Base-by-base conservation (phyloP, 106 monocot species). In the Acanthochlamys bracteata region DNA sequence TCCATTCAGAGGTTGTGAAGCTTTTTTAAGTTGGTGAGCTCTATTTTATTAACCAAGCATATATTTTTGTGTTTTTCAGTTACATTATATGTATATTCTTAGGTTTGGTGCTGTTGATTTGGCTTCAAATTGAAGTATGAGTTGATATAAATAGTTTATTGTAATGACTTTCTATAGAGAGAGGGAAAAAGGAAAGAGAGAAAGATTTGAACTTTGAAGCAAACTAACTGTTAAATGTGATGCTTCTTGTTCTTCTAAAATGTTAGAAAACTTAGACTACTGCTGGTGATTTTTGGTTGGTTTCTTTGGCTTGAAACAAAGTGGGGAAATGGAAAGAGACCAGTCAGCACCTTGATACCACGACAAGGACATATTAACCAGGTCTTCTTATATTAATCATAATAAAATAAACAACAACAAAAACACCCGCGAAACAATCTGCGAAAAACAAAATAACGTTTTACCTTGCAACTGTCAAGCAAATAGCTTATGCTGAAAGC, bases 241-340 rank as follows among this genome's bases (percentile, higher is more conserved):
- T 55, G 55, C 20, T 55, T 55, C 55, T 55, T 1, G 6, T 49
- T 33, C 33, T 33, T 51, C 51, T 51, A 51, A 15, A 15, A 51
- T 51, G 51, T 51, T 2, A 51, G 51, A 25, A 21, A 59, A 39
- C 61, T 69, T 42, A 33, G 6, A 33, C 33, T 33, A 33, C 33
- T 33, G 33, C 6, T 33, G 33, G 33, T 33, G 33, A 33, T 33
- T 3, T 6, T 73, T 72, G 20, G 63, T 57, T 69, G 58, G 68
- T 78, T 69, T 55, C 78, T 78, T 78, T 78, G 64, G 41, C 63
- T 78, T 73, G 54, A 78, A 78, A 73, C 52, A 69, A 78, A 69
- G 78, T 63, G 7, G 63, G 55, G 55, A 26, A 21, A 3, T 55
- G 55, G 55, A 55, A 22, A 55, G 55, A 22, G 55, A 55, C 22